Evolutionary conservation across 352 stramenopile genomes (phyloP), one percentile per base, ranked within the genome.

Genomic region (Pseudoperonospora humuli): DNA sequence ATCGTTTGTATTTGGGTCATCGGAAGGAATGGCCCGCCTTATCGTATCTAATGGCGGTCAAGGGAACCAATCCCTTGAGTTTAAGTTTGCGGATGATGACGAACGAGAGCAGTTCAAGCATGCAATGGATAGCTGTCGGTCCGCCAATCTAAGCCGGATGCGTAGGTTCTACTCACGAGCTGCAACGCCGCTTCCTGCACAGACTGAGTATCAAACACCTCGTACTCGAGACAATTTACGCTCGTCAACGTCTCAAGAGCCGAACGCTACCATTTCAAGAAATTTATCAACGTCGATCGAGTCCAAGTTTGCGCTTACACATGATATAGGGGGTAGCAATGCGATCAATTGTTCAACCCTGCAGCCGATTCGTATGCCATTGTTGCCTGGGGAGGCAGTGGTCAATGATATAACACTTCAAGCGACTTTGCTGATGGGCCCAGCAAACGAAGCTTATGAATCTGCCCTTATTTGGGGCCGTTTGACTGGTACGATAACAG

Each of bases 31-130:
- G 38, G 75, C 69, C 5, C 59, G 56, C 13, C 49, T 85, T 15
- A 61, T 87, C 11, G 50, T 79, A 5, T 70, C 71, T 21, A 81
- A 78, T 44, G 62, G 62, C n/a, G 64, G 64, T 2, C 69, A 83
- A 11, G 71, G 65, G 2, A 68, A 67, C 17, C 70, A 81, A 27
- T 67, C 51, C 0, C 52, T 88, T 7, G 77, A 90, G 45, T 66
- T 84, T 32, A 72, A 88, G 45, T 92, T 89, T 41, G 73, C 64
- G 7, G 84, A 78, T 46, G 70, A 87, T 35, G 70, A 79, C 3
- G 69, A 86, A 48, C 65, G 75, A 26, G 53, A 70, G 3, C 50
- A 84, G 21, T 88, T 92, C 40, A 74, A 75, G 28, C 51, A 77
- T 6, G 60, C 71, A 8, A 72, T 90, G 14, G 65, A 78, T 39